Conservation (phyloP, 2,329 filamentous ascomycete genomes). For the Davidsoniella neocaledoniae region DNA sequence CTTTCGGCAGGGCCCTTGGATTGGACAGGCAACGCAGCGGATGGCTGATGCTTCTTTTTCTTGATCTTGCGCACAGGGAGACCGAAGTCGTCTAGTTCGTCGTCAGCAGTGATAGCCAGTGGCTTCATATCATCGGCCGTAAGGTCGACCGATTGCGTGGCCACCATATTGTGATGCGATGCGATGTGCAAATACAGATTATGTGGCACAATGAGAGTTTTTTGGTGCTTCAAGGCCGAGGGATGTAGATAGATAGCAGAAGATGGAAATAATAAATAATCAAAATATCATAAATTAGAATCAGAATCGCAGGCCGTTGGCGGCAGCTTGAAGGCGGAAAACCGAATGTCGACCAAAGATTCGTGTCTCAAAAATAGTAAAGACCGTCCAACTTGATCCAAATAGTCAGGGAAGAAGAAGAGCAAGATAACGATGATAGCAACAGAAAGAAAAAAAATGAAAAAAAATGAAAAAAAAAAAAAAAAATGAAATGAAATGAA, state of each 20-base stretch:
- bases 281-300: background rate
- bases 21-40: background rate
- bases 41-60: background rate
- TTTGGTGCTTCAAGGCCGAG: too few species aligned
- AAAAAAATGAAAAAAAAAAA: background rate
- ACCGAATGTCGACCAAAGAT: background rate
- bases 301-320: too few species aligned
- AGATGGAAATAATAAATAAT: background rate
- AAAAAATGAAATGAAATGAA: background rate
- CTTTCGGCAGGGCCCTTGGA: background rate
- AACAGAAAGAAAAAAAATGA: background rate
- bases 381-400: background rate
- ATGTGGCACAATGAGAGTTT: background rate
- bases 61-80: constrained; percentile 32
- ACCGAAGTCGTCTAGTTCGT: constrained; percentile 54
- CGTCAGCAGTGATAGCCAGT: constrained; percentile 10
- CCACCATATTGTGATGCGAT: background rate
- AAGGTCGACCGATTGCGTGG: background rate
- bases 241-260: background rate
- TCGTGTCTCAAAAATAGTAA: background rate
- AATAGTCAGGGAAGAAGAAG: background rate
- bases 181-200: background rate
- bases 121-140: constrained; percentile 12
- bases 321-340: too few species aligned
- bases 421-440: background rate